Evolutionary conservation across 2,329 filamentous ascomycete genomes (phyloP).

Genomic region (Penicillium sp.): DNA sequence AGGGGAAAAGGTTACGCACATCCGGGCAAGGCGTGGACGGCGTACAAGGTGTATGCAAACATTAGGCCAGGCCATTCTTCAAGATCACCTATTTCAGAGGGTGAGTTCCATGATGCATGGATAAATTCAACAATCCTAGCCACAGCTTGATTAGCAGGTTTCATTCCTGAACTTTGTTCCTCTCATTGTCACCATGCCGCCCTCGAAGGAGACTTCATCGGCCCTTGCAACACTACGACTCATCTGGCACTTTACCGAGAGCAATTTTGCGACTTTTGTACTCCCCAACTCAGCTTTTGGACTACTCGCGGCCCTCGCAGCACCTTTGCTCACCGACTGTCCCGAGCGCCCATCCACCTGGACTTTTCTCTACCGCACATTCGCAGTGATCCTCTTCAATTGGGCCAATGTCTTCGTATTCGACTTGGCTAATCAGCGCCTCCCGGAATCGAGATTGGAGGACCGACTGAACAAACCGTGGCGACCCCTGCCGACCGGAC

Average conservation of each 20-base stretch:
- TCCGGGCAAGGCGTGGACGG: neutral
- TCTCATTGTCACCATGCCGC: neutral
- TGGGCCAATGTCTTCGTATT: conserved; percentile 44
- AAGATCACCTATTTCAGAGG: neutral
- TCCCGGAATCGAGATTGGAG: conserved; percentile 40
- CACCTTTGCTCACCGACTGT: conserved; percentile 9
- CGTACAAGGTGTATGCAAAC: neutral
- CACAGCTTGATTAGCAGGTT: neutral
- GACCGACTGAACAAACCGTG: conserved; percentile 50
- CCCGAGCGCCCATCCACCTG: neutral
- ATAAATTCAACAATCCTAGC: neutral
- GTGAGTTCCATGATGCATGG: neutral
- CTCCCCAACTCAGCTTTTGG: conserved; percentile 37
- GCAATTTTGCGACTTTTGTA: conserved; percentile 35
- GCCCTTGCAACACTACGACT: neutral
- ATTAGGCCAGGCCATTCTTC: neutral
- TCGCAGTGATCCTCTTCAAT: conserved; percentile 25
- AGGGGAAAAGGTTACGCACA: neutral
- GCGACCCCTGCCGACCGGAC: conserved; percentile 36
- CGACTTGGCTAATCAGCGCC: conserved; percentile 47
- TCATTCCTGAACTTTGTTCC: neutral
- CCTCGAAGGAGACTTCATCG: neutral
- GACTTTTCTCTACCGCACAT: neutral
- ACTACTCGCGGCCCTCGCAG: conserved; percentile 35
- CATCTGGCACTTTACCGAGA: conserved; percentile 33